Base-by-base conservation (phyloP, 2,329 filamentous ascomycete species). In the Fusarium nanum region DNA sequence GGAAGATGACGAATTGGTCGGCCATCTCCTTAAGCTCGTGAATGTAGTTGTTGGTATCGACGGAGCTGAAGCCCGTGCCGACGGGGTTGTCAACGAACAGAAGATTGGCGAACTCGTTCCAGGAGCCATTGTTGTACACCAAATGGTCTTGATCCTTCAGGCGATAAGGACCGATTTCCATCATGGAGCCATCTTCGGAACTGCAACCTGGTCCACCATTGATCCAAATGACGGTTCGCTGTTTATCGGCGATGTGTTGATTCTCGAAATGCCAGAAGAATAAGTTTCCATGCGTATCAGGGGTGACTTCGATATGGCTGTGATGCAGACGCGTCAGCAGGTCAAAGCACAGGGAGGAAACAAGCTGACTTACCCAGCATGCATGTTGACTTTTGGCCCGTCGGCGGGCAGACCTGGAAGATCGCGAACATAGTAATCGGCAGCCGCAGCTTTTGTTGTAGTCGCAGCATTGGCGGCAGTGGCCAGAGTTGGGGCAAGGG, bases 221-320 rank as follows among this genome's bases (percentile, higher is more conserved):
- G 61, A 99, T 83, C 96, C 97, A 99, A 76, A 99, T 90, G 13
- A 99, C 92, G 5, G 94, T 97, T 61, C 96, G 89, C 79, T 96
- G 93, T 74, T 88, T 89, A 78, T 98, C 93, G 60, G 94, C 95
- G 73, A 99, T 97, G 80, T 99, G 96, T 73, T 93, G 88, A 78
- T 98, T 98, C 78, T 97, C 90, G 78, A 93, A 98, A 77, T 98
- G 93, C 96, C 96, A 99, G 85, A 99, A 99, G 85, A 98, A 99
- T 20, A 99, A 83, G 80, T 98, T 97, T 73, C 93, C 95, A 78
- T 98, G 93, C 79, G 92, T 88, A 72, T 93, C 90, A 22, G 92
- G 88, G 34, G 90, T 92, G 76, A 99, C 87, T 82, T 98, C 94
- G 79, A 99, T 91, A 83, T 99, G 96, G 57, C 94, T 97, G 78